Base-by-base conservation (phyloP, 2,329 filamentous ascomycete genomes). In the Chlorencoelia australis region DNA sequence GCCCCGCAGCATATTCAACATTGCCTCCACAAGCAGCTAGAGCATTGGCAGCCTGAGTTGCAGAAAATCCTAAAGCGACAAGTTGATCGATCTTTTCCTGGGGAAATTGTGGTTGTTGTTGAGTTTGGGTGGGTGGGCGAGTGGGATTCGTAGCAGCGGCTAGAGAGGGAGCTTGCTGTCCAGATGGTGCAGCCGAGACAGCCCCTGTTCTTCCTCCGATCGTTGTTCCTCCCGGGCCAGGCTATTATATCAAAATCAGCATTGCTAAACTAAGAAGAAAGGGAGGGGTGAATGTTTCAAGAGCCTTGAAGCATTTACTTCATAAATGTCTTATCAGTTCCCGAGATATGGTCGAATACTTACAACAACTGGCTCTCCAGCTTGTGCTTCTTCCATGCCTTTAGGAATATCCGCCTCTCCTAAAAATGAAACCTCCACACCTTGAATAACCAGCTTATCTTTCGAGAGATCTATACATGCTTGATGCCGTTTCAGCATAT, bases 401-500 rank as follows among this genome's bases (percentile, higher is more conserved):
- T 82, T 93, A n/a, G 91, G 91, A 35, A 96, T 94, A 47, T 98
- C 89, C 3, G 82, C 82, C 61, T 96, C 91, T 30, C 85, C 82
- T 9, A 98, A 66, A 60, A 98, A 98, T 0, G 82, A 75, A 5
- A 98, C 83, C 48, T 91, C 83, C 47, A 87, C 79, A 38, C 81
- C 84, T 52, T 91, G 83, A 49, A 98, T 94, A 44, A 93, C 73
- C 13, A 98, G 73, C 45, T 79, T 83, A 53, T 91, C 86, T 53
- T 80, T 81, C 45, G 77, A 73, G 9, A 98, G 71, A 58, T 98
- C 91, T 53, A 98, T 89, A 50, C 73, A 82, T 22, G 89, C 91
- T 61, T 94, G 89, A 61, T 96, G 88, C 25, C 91, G 77, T 64
- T 94, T 95, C 43, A 98, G 70, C 85, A 98, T 98, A 59, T 98